Percentiles rank a stretch among this genome's conserved stretches.
Conservation (phyloP, 345 rosid species). For the Pugionium cornutum region DNA sequence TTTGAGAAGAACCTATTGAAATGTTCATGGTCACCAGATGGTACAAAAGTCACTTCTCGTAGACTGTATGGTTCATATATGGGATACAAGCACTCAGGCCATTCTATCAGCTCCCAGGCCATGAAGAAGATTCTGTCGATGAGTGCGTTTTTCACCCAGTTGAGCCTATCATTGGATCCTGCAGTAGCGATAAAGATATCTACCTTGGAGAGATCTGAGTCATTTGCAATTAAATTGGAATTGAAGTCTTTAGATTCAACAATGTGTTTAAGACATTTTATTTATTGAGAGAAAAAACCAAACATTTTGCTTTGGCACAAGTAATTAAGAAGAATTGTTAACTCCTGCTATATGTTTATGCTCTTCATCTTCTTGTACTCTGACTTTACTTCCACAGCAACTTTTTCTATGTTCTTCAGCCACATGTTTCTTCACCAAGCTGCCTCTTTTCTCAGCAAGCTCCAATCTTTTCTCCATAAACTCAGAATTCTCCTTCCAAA, state of each 20-base stretch:
- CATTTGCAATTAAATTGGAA: slow-evolving; percentile 11
- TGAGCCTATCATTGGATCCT: slow-evolving; percentile 90
- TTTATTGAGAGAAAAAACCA: slow-evolving; percentile 19
- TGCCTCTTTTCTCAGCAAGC: slow-evolving; percentile 46
- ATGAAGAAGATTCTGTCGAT: slow-evolving; percentile 79
- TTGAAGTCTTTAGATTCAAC: slow-evolving; percentile 28
- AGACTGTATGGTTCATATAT: slow-evolving; percentile 92
- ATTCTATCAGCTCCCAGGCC: slow-evolving; percentile 96
- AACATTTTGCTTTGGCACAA: slow-evolving; percentile 25
- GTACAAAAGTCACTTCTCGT: slow-evolving; percentile 88
- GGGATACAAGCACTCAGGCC: slow-evolving; percentile 92
- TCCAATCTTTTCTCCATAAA: slow-evolving; percentile 62
- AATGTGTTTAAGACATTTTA: slow-evolving; percentile 28
- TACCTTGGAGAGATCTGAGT: slow-evolving; percentile 84
- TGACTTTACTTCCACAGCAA: slow-evolving; percentile 65
- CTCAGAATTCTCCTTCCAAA: slow-evolving; percentile 95
- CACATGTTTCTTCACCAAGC: slow-evolving; percentile 40
- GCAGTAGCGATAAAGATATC: slow-evolving; percentile 93
- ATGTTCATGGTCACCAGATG: slow-evolving; percentile 94
- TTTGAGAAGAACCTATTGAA: slow-evolving; percentile 91
- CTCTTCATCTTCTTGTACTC: slow-evolving; percentile 43
- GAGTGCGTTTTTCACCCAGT: slow-evolving; percentile 84
- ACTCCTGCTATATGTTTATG: slow-evolving; percentile 24
- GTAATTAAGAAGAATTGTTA: slow-evolving; percentile 31
- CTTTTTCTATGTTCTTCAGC: slow-evolving; percentile 39